Evolutionary conservation across 768 basidiomycete genomes (phyloP).

Genomic region (Mycena epipterygia): DNA sequence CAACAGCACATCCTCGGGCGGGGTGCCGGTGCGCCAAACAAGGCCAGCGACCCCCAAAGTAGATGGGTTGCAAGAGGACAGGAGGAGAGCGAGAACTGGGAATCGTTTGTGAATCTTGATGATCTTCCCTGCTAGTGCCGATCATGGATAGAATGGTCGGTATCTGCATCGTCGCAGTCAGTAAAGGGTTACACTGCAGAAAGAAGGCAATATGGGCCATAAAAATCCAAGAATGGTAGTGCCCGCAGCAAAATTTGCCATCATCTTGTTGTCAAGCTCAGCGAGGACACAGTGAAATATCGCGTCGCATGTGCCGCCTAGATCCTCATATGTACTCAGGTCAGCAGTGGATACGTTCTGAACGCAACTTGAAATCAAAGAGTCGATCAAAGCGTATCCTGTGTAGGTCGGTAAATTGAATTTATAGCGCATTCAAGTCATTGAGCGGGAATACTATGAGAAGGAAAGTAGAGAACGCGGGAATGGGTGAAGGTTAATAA

Average conservation of each 20-base stretch:
- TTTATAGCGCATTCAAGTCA: constrained; percentile 11
- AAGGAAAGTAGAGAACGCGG: neutral
- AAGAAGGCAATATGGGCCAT: neutral
- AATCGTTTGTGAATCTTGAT: constrained; percentile 20
- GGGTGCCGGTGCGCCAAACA: constrained; percentile 11
- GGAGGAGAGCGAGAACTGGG: constrained; percentile 11
- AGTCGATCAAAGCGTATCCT: neutral
- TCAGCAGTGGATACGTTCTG: neutral
- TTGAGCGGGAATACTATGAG: neutral
- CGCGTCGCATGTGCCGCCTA: neutral
- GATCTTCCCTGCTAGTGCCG: constrained; percentile 10
- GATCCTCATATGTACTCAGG: neutral
- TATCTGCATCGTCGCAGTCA: constrained; percentile 6
- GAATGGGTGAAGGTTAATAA: neutral
- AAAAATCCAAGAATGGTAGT: constrained; percentile 14
- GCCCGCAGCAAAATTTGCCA: neutral
- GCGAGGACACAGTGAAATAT: neutral
- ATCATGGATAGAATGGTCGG: constrained; percentile 15
- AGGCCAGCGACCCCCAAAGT: constrained; percentile 1
- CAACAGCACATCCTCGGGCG: constrained; percentile 10
- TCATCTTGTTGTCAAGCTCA: neutral
- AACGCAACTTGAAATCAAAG: constrained; percentile 9
- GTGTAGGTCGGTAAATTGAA: constrained; percentile 15
- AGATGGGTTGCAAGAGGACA: constrained; percentile 15
- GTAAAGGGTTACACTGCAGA: neutral